These are phyloP conservation scores for Colletotrichum liriopes DNA, from an alignment of 2,329 filamentous ascomycete species.

Conservation along the genomic window DNA sequence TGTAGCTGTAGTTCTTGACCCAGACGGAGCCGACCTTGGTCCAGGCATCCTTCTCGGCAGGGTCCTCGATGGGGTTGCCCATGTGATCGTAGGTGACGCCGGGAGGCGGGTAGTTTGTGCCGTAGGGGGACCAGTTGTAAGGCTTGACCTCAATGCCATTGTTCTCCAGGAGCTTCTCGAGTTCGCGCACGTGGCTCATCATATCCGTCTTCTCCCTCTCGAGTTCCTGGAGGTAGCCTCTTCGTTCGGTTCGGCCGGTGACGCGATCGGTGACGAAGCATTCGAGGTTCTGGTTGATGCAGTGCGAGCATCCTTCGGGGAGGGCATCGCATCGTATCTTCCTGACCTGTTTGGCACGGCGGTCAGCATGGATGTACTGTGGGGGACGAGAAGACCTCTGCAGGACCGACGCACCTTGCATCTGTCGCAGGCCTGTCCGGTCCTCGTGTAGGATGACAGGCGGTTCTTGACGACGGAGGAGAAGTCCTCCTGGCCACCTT, in stretches of 20 bases:
- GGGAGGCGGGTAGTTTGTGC: constrained; percentile 44
- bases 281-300: constrained; percentile 80
- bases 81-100: constrained; percentile 48
- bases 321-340: constrained; percentile 91
- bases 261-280: constrained; percentile 92
- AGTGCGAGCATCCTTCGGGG: constrained; percentile 86
- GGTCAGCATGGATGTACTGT: background rate
- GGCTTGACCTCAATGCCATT: constrained; percentile 74
- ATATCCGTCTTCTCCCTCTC: constrained; percentile 81
- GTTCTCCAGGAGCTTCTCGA: constrained; percentile 76
- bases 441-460: constrained; percentile 71
- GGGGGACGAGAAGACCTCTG: background rate
- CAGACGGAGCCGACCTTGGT: constrained; percentile 51
- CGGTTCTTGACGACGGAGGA: constrained; percentile 71
- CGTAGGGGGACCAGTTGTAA: constrained; percentile 51
- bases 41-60: constrained; percentile 51
- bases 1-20: constrained; percentile 53
- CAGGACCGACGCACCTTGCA: constrained; percentile 78
- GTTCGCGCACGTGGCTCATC: constrained; percentile 75
- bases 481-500: constrained; percentile 63
- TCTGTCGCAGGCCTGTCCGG: constrained; percentile 89
- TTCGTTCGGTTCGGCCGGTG: constrained; percentile 83
- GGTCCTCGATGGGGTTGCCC: constrained; percentile 45
- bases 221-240: constrained; percentile 84
- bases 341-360: constrained; percentile 70